Percentiles rank a stretch among this genome's conserved stretches.
Conservation (phyloP, 306 rosid genomes). For the Cercis canadensis region DNA sequence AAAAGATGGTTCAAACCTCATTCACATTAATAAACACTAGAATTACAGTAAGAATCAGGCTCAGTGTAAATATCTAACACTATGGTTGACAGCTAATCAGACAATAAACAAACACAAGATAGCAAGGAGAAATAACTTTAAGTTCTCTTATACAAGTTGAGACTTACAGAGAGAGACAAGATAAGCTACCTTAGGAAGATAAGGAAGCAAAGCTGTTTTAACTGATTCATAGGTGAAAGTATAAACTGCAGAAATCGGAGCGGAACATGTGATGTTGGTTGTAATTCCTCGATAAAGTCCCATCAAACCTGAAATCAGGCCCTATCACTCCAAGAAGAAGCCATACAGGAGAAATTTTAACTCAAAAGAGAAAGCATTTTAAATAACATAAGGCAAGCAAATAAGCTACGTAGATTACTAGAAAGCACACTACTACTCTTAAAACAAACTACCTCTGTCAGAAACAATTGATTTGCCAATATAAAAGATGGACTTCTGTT, state of each 20-base stretch:
- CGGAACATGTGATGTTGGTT: slow-evolving; percentile 83
- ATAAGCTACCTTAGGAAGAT: slow-evolving; percentile 68
- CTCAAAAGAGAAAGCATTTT: slow-evolving; percentile 25
- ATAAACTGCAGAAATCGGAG: slow-evolving; percentile 96
- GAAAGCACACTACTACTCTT: slow-evolving; percentile 15
- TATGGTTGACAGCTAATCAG: slow-evolving; percentile 20
- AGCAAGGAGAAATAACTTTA: slow-evolving; percentile 8
- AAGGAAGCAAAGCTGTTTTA: slow-evolving; percentile 86
- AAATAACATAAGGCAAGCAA: slow-evolving; percentile 28
- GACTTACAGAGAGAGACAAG: slow-evolving; percentile 27
- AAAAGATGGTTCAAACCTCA: slow-evolving; percentile 45
- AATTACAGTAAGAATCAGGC: slow-evolving; percentile 13
- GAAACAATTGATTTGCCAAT: slow-evolving; percentile 86
- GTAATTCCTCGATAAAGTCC: slow-evolving; percentile 95
- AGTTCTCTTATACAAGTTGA: slow-evolving; percentile 26
- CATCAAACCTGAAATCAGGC: slow-evolving; percentile 71
- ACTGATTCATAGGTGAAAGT: slow-evolving; percentile 91
- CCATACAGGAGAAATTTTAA: slow-evolving; percentile 28
- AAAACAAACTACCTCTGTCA: slow-evolving; percentile 74
- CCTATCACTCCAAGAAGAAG: slow-evolving; percentile 26
- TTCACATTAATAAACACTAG: slow-evolving; percentile 26
- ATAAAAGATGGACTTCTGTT: slow-evolving; percentile 73
- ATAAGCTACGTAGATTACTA: slow-evolving; percentile 24
- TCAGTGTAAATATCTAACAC: slow-evolving; percentile 14
- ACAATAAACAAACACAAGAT: slow-evolving; percentile 22